Evolutionary conservation across 2,329 filamentous ascomycete species (phyloP), one percentile per base, ranked within the genome.

Genomic region (Phialemoniopsis sp.): DNA sequence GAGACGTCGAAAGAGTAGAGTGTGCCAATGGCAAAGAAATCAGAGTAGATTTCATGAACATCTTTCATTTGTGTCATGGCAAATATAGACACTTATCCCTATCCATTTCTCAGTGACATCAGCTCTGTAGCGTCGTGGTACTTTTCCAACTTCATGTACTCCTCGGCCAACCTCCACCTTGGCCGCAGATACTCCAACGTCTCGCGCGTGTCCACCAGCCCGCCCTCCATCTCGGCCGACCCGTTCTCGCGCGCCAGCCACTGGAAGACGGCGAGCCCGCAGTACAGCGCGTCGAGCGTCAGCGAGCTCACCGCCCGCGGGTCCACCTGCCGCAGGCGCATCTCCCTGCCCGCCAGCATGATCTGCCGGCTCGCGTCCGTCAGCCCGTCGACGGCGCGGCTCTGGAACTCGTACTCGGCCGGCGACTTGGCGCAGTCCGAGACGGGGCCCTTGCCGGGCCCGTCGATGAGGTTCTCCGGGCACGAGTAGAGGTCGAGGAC

Each of bases 241-340:
- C 63, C 62, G 34, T 49, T 57, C 48, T 66, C 63, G 36, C 59
- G 52, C 42, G 57, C 57, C 29, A 62, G 39, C 63, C 64, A 66
- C 9, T 60, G 59, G 32, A 57, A 56, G 21, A 58, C 60, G n/a
- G 56, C 46, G 30, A 60, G 53, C 10, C 56, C 59, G n/a, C 50
- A 51, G 41, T 67, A 67, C n/a, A 66, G 29, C 9, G 52, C 47
- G 44, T 66, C 62, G 44, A 67, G 52, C 26, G 59, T 51, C 9
- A 66, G 47, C 5, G 62, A 62, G 40, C 57, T 62, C 5, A 63
- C 37, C 45, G 33, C 52, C 54, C 18, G 50, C 42, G 6, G 50
- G 47, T 5, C 45, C 13, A 58, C 33, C 38, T 49, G 45, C 15
- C 43, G 41, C 21, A 54, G 37, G 21, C 21, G 21, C 21, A 26